Percentiles rank a stretch among this genome's conserved stretches.
phyloP scores from a whole-genome alignment of 2,329 filamentous ascomycete genomes.

The Cladophialophora yegresii region DNA sequence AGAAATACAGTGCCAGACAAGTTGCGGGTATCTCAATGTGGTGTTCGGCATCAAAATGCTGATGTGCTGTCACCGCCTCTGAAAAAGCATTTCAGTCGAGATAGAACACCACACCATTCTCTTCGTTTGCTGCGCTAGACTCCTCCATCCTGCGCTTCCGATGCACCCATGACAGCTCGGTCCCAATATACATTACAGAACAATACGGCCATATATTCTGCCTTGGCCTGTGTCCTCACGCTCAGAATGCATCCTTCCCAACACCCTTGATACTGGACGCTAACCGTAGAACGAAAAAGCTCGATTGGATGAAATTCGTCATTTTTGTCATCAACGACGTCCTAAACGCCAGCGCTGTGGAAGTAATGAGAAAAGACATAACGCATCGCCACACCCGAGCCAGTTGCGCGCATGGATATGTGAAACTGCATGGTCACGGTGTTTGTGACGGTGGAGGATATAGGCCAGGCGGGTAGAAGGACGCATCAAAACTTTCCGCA shows the following conservation, averaged over 20 bases:
- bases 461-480: conserved; percentile 27
- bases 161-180: background rate
- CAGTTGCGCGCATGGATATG: background rate
- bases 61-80: background rate
- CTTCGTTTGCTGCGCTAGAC: background rate
- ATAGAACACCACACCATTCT: conserved; percentile 8
- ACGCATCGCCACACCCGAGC: background rate
- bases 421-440: background rate
- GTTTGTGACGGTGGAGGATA: conserved; percentile 1
- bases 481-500: conserved; percentile 35
- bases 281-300: background rate
- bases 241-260: background rate
- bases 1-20: conserved; percentile 3
- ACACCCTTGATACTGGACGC: background rate
- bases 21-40: conserved; percentile 16
- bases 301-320: background rate
- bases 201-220: background rate
- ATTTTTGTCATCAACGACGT: conserved; percentile 6
- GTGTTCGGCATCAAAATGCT: background rate
- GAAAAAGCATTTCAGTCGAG: background rate
- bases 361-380: conserved; percentile 9
- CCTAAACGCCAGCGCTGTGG: conserved; percentile 22
- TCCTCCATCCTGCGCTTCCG: background rate
- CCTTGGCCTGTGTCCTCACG: background rate
- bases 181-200: background rate